Base-by-base conservation (phyloP, 2,329 filamentous ascomycete genomes). In the Epichloe gansuensis region DNA sequence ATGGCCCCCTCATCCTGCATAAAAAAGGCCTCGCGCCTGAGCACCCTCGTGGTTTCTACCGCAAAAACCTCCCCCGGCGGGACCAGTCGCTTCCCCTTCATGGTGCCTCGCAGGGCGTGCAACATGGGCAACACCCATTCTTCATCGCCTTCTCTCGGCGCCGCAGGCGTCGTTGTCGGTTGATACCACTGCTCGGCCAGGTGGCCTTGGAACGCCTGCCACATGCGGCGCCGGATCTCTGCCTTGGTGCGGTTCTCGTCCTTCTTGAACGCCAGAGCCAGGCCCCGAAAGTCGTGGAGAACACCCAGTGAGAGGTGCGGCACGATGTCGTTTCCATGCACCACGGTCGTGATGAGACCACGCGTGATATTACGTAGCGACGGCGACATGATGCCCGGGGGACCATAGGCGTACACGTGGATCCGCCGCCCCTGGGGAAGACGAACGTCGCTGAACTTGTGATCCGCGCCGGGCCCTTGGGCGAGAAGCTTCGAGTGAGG, bases 361-460 rank as follows among this genome's bases (percentile, higher is more conserved):
- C 83, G 75, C 0, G 86, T 89, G 11, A 82, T 82, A 53, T 78
- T 77, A 42, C 85, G 79, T 7, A 90, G 74, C 2, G 81, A 78
- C 0, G 83, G 74, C 0, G 84, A 87, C 76, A 89, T 80, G 13
- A 83, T 84, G 0, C 84, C 79, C 0, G 85, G 85, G 2, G 85
- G 82, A 0, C 86, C 86, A 62, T 89, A 90, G 6, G 86, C 83
- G 62, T 87, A 90, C 12, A 89, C 86, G 59, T 90, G 86, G 21
- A 89, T 84, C 3, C 84, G 82, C 0, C 86, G 77, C 15, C 82
- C 80, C 0, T 82, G 59, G 0, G 86, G 86, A 0, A 89, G 73
- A 17, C 72, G 74, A 35, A 80, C 65, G 17, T 70, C 66, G 13
- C 62, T 57, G 34, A 60, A 54, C 2, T 55, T 58, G n/a, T 56